Base-by-base conservation (phyloP, 768 basidiomycete species). In the Termitomyces sp. region DNA sequence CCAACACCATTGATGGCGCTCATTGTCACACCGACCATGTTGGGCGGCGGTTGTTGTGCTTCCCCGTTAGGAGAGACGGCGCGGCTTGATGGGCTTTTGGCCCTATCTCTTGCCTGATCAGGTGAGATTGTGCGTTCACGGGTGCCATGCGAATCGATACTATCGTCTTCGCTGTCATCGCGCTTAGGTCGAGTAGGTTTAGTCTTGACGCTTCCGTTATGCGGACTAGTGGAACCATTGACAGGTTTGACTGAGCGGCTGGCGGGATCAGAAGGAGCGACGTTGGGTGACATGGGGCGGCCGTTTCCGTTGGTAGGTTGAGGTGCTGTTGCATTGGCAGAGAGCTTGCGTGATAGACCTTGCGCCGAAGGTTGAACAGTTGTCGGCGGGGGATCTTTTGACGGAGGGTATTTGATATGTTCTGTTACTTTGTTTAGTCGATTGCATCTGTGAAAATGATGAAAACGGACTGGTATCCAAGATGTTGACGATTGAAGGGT, bases 401-500 rank as follows among this genome's bases (percentile, higher is more conserved):
- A 58, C 1, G 56, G 35, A 15, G 64, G 64, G 48, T 66, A 66
- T 53, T 66, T 66, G 54, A 66, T 66, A 46, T 64, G 68, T 50
- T 67, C 68, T 70, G 32, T 39, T 16, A 35, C n/a, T 33, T 53
- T 51, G 29, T 11, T 52, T 10, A 58, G 45, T 50, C 54, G 27
- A 20, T 25, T 33, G 16, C 22, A 12, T 2, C 32, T 31, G 29
- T 44, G n/a, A 7, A 25, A 5, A 33, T 10, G 27, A 45, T 29
- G 50, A 58, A 39, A 22, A 84, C 91, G 60, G 57, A 95, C 95
- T 93, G 7, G 96, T 98, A 69, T 99, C 97, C 56, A 99, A 79
- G 54, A 97, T 84, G 66, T 98, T 91, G n/a, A 96, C 81, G 46
- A 90, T 65, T 20, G 78, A 80, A 10, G 88, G 84, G 69, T 98